Conservation (phyloP, 1,284 basidiomycete species). For the Lentinula novae-zelandiae region DNA sequence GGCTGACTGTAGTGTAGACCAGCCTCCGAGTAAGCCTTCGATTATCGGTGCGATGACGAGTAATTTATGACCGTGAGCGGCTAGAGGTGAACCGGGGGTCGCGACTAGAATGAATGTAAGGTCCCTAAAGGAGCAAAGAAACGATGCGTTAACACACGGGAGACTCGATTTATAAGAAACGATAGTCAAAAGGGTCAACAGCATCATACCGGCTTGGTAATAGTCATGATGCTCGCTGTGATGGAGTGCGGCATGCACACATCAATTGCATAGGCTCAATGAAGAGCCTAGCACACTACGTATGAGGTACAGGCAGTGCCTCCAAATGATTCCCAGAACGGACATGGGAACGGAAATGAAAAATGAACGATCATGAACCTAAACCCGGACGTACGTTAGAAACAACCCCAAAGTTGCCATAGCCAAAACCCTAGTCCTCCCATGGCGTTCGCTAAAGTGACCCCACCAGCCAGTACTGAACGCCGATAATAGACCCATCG, state of each 20-base stretch:
- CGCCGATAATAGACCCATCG: constrained; percentile 79
- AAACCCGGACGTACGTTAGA: constrained; percentile 54
- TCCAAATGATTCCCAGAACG: neutral
- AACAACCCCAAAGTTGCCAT: constrained; percentile 69
- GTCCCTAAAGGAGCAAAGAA: constrained; percentile 48
- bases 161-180: neutral
- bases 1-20: constrained; percentile 75
- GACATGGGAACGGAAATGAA: neutral
- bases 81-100: constrained; percentile 59
- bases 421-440: constrained; percentile 74
- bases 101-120: constrained; percentile 76
- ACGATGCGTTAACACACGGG: neutral
- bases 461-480: constrained; percentile 90
- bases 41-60: constrained; percentile 79
- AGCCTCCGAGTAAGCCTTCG: constrained; percentile 87
- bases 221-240: neutral
- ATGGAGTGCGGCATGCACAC: neutral
- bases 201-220: neutral
- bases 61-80: constrained; percentile 66
- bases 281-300: neutral
- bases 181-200: neutral
- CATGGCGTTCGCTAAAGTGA: constrained; percentile 73
- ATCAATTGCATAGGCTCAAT: neutral
- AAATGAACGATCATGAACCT: constrained; percentile 1
- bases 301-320: neutral